Evolutionary conservation across 2,329 filamentous ascomycete species (phyloP), one percentile per base, ranked within the genome.

Genomic region (Xylaria polymorpha): DNA sequence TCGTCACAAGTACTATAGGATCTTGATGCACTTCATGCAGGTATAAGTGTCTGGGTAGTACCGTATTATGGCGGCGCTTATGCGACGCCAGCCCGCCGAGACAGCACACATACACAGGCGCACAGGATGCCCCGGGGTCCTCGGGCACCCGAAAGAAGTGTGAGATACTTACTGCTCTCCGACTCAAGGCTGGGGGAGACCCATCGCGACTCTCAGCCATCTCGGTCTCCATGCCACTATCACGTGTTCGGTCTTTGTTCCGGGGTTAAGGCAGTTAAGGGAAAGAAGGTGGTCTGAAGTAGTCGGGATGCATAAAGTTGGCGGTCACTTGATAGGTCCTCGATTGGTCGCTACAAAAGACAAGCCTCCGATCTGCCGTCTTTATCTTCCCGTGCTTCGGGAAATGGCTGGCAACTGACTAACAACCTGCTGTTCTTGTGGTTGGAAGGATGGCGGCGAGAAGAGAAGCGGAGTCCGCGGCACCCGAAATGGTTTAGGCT

Each of bases 81-180:
- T 53, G 39, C 22, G 44, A 55, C 15, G 29, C 41, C 61, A 12
- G 41, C 32, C 39, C 50, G 20, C 55, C 6, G 8, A 35, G 18
- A 43, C n/a, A 37, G 46, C 18, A 51, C 64, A 65, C 18, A 62
- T 25, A 14, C 20, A 58, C 25, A 59, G 15, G 18, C 46, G 51
- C 53, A 43, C 60, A 35, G 22, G 2, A 25, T n/a, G 7, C 20
- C 2, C 15, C 67, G 67, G 66, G 41, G 51, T 65, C 69, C 68
- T 69, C 65, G 69, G 80, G 80, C 5, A 77, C 81, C 74, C 80
- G 56, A 79, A 78, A 9, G 64, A 75, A 80, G 37, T 32, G 4
- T n/a, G 41, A 58, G 25, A 61, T 20, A 61, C 82, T 82, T 73
- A 81, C 84, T 74, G 81, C 79, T 63, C 78, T 81, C 10, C 79